phyloP scores from a whole-genome alignment of 2,329 filamentous ascomycete species.

The Xylaria sp. region DNA sequence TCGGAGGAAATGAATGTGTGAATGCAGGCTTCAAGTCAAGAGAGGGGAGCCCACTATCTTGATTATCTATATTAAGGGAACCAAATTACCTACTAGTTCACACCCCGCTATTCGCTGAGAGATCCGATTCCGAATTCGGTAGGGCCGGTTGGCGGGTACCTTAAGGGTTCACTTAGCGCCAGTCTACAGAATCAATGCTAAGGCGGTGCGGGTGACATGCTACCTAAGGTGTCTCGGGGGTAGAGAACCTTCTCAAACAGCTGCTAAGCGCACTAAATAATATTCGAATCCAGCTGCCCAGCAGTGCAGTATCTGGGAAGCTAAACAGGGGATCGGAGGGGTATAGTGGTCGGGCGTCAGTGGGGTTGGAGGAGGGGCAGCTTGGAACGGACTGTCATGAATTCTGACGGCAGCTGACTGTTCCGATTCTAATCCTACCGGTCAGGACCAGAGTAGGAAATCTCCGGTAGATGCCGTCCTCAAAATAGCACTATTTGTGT shows the following conservation, averaged over 20 bases:
- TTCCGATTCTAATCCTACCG: slow-evolving; percentile 30
- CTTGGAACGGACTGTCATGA: neutral
- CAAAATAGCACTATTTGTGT: neutral
- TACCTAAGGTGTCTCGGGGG: no score
- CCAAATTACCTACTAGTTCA: neutral
- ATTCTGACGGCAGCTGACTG: slow-evolving; percentile 34
- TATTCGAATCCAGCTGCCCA: neutral
- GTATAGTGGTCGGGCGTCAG: slow-evolving; percentile 2
- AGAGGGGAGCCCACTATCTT: slow-evolving; percentile 17
- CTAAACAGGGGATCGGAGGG: slow-evolving; percentile 11
- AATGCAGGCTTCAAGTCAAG: slow-evolving; percentile 19
- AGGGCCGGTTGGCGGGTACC: slow-evolving; percentile 29
- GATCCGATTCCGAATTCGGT: slow-evolving; percentile 37
- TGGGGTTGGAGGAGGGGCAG: neutral
- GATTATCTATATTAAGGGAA: slow-evolving; percentile 2
- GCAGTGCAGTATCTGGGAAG: neutral
- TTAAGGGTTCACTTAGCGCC: slow-evolving; percentile 8
- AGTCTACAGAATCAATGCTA: neutral
- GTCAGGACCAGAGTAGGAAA: slow-evolving; percentile 34
- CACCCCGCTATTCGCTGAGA: slow-evolving; percentile 5
- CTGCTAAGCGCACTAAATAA: neutral
- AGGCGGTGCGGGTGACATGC: neutral
- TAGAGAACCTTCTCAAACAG: neutral
- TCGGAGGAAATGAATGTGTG: slow-evolving; percentile 29
- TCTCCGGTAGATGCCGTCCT: slow-evolving; percentile 21